Evolutionary conservation across 148 eudicot species (phyloP).

Genomic region (Cornus suecica): DNA sequence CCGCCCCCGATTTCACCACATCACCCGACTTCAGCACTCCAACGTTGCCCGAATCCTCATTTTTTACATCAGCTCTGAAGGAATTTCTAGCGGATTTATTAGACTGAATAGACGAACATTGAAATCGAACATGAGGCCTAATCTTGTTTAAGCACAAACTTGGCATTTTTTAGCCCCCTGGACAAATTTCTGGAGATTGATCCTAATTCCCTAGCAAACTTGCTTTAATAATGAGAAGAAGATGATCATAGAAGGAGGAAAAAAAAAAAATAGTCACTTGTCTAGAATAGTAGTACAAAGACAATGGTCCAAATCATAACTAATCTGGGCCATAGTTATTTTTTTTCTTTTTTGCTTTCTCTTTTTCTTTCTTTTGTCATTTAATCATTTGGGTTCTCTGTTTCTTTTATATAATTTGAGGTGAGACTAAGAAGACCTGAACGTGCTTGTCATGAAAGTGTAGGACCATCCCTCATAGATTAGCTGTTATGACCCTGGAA

Average conservation of each 20-base stretch:
- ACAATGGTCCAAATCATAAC: background rate
- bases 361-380: constrained; percentile 29
- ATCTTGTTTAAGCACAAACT: constrained; percentile 59
- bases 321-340: background rate
- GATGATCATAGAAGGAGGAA: background rate
- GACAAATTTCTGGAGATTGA: constrained; percentile 29
- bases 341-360: background rate
- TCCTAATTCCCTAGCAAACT: background rate
- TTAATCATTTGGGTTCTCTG: constrained; percentile 41
- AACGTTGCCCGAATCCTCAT: constrained; percentile 8
- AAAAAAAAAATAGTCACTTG: background rate
- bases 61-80: constrained; percentile 16
- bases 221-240: background rate
- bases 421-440: constrained; percentile 32
- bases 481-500: background rate
- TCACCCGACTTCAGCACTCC: constrained; percentile 3
- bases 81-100: background rate
- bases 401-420: constrained; percentile 7
- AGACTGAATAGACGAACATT: constrained; percentile 24
- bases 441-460: constrained; percentile 50
- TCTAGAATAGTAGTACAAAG: background rate
- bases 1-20: constrained; percentile 15
- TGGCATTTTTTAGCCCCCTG: constrained; percentile 42
- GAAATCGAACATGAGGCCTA: constrained; percentile 63
- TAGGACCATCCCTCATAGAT: constrained; percentile 28